phyloP scores from a whole-genome alignment of 495 filamentous ascomycete genomes.

The Aspergillus coremiiformis region DNA sequence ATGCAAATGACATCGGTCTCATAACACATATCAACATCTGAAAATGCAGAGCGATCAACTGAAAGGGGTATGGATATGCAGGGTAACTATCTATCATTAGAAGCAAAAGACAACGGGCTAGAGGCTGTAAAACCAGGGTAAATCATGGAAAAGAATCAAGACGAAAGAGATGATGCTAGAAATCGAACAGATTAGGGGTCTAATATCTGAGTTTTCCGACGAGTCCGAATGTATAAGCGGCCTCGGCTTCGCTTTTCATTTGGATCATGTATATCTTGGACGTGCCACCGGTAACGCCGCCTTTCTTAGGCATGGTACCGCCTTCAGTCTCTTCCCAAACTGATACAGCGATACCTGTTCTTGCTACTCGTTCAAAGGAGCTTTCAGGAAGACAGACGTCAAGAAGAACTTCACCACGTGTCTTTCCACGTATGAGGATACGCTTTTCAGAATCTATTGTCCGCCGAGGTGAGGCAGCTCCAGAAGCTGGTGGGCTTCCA shows the following conservation, averaged over 20 bases:
- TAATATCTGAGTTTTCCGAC: constrained; percentile 55
- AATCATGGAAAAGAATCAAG: background rate
- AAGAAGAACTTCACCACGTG: constrained; percentile 58
- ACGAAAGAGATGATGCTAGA: background rate
- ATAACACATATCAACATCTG: background rate
- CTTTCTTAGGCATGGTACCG: constrained; percentile 57
- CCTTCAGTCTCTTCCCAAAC: constrained; percentile 78
- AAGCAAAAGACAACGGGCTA: background rate
- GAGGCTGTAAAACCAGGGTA: background rate
- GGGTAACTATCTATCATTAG: background rate
- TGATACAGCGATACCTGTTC: constrained; percentile 77
- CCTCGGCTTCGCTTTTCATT: constrained; percentile 57
- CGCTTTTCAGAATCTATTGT: constrained; percentile 59
- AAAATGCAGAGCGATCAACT: background rate
- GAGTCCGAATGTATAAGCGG: constrained; percentile 54
- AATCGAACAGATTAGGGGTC: background rate
- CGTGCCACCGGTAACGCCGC: constrained; percentile 60
- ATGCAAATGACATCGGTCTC: background rate
- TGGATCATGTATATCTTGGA: constrained; percentile 81
- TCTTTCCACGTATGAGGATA: constrained; percentile 65
- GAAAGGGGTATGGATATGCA: constrained; percentile 1
- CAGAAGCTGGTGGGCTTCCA: constrained; percentile 26
- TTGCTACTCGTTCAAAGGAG: constrained; percentile 75
- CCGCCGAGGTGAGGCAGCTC: constrained; percentile 31
- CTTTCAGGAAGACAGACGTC: constrained; percentile 78